Evolutionary conservation across 306 rosid species (phyloP), one percentile per base, ranked within the genome.

Genomic region (Abrus precatorius): DNA sequence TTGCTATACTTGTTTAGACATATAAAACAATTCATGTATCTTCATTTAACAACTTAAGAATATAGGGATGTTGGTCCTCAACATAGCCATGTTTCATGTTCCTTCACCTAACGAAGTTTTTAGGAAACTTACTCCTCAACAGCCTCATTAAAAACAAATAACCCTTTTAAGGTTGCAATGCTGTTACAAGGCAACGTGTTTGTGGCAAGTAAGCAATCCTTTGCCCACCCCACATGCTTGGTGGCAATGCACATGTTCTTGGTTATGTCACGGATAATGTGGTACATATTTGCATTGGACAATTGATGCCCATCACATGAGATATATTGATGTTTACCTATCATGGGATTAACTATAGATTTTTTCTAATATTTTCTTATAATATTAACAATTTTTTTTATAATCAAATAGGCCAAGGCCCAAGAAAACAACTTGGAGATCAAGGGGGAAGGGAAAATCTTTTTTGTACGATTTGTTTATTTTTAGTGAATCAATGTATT

Each of bases 121-220:
- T 14, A 14, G 60, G 60, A 54, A 20, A 33, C 43, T 60, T 60
- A 32, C 20, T 32, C 41, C 7, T 32, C 43, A 33, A 32, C 5
- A 57, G 0, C 12, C 29, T 36, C 28, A n/a, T 57, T 63, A 33
- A 13, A 63, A 64, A 5, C 47, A 36, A 61, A 61, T 2, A 59
- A 10, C 1, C 5, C 9, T 28, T 12, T 62, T 63, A 12, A 1
- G 28, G 2, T 44, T 43, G 10, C 14, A 43, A 43, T 43, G n/a
- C 2, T 40, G 52, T 45, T 66, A 20, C 52, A 41, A 68, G 59
- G 56, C 44, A 70, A 50, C 32, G 13, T 32, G 61, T 32, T 14
- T 48, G 60, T 2, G 38, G 55, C 55, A 27, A 67, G 73, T 67
- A 36, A 64, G 32, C 11, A 64, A 64, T 64, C 49, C 49, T 34